Percentiles rank a stretch among this genome's conserved stretches.
Evolutionary conservation across 2,329 filamentous ascomycete species (phyloP).

Genomic region (Colletotrichum echinochloae): DNA sequence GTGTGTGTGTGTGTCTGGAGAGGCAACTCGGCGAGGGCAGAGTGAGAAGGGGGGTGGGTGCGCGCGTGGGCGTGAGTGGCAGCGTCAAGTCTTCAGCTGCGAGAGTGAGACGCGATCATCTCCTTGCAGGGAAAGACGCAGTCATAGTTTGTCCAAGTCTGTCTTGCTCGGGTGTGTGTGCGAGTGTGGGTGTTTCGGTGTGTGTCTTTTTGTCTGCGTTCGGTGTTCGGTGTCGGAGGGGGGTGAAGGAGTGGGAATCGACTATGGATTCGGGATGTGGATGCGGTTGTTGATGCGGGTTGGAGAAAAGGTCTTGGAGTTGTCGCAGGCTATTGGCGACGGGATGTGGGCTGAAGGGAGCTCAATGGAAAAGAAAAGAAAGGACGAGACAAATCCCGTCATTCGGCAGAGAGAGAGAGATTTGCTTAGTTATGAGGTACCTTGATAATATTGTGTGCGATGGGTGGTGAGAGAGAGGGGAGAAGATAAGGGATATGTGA

Average conservation of each 20-base stretch:
- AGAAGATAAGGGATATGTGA: neutral
- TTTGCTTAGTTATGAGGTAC: neutral
- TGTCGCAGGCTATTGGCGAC: conserved; percentile 11
- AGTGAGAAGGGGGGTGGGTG: neutral
- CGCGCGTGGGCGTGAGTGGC: neutral
- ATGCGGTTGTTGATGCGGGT: neutral
- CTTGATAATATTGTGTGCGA: neutral
- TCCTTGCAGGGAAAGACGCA: conserved; percentile 36
- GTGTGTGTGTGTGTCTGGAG: neutral
- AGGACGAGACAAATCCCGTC: neutral
- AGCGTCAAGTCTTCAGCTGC: conserved; percentile 30
- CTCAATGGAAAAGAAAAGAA: neutral
- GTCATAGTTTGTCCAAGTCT: conserved; percentile 28
- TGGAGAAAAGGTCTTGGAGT: conserved; percentile 5
- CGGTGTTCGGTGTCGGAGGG: neutral
- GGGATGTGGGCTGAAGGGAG: neutral
- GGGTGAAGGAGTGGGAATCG: conserved; percentile 1
- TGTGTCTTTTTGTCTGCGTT: neutral
- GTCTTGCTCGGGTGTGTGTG: conserved; percentile 1
- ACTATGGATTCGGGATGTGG: neutral
- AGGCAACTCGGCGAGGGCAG: neutral
- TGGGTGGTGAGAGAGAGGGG: neutral
- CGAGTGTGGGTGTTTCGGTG: neutral
- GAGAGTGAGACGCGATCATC: conserved; percentile 38
- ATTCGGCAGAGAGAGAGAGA: neutral